These are phyloP conservation scores for Fusarium gaditjirri DNA, from an alignment of 2,329 filamentous ascomycete genomes.

Conservation along the genomic window DNA sequence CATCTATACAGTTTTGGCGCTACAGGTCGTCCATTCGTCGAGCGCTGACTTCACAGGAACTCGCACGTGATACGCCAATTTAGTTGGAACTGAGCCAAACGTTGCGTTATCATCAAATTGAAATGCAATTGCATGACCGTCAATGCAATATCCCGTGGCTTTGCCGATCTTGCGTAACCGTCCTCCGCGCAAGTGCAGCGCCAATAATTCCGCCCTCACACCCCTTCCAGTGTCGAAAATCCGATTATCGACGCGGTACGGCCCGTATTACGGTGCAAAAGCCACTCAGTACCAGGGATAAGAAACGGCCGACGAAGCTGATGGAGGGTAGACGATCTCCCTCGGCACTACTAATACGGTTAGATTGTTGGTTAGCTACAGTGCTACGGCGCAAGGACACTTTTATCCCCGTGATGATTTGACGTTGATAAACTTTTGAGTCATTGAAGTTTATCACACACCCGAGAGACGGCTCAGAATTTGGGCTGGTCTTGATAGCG, in stretches of 20 bases:
- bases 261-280: neutral
- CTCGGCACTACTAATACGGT: neutral
- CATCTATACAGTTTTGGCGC: no score
- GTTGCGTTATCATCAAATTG: neutral
- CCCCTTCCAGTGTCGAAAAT: neutral
- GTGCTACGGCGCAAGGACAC: neutral
- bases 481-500: accelerated
- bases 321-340: neutral
- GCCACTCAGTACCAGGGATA: no score
- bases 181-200: neutral
- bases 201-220: neutral
- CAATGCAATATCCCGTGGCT: neutral
- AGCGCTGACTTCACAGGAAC: no score
- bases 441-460: neutral
- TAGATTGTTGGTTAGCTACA: neutral
- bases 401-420: neutral
- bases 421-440: neutral
- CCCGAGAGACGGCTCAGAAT: neutral
- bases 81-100: no score
- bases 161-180: neutral
- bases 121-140: neutral
- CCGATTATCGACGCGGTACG: neutral
- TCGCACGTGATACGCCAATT: no score
- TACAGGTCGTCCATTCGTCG: no score
- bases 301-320: neutral